Evolutionary conservation across 2,329 filamentous ascomycete genomes (phyloP), one percentile per base, ranked within the genome.

Genomic region (Raffaelea arxii): DNA sequence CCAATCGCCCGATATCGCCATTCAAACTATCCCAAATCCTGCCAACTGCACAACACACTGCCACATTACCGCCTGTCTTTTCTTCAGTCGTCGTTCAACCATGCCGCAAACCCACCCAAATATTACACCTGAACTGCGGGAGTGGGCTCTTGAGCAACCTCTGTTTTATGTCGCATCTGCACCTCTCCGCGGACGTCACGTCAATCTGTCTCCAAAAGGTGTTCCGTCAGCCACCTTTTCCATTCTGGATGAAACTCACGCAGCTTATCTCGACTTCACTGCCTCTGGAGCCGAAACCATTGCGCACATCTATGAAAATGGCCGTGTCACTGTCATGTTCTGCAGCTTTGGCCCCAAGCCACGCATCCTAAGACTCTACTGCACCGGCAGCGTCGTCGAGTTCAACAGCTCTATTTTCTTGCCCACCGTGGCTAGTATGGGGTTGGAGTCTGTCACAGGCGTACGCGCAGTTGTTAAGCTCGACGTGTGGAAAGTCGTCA

Each of bases 181-280:
- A 1, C 83, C 84, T 1, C 72, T 79, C 23, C 71, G 72, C n/a
- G 80, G 77, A 19, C 65, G 64, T 3, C 84, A 90, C 65, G 70
- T 90, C 67, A 90, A 90, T 57, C 66, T 88, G 46, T 89, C 84
- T 0, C 83, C 86, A 42, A 88, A 90, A 62, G 84, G 85, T 42
- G 71, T 82, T 21, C 68, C 77, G 0, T 69, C 74, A 18, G 65
- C 72, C n/a, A 80, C 80, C 24, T 78, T 86, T 55, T 70, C 75
- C 25, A 67, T 86, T 45, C 66, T 84, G 44, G 63, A 65, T 9
- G 69, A 74, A 25, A 82, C 73, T 50, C 67, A 68, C n/a, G 75
- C 73, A 48, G 81, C 78, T 23, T 90, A 89, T 58, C 70, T 88
- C 46, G 85, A 90, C 58, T 75, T 80, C 50, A 87, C 81, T 2